Percentiles rank a stretch among this genome's conserved stretches.
Conservation (phyloP, 805 yeast species). For the Blastobotrys muscicola region DNA sequence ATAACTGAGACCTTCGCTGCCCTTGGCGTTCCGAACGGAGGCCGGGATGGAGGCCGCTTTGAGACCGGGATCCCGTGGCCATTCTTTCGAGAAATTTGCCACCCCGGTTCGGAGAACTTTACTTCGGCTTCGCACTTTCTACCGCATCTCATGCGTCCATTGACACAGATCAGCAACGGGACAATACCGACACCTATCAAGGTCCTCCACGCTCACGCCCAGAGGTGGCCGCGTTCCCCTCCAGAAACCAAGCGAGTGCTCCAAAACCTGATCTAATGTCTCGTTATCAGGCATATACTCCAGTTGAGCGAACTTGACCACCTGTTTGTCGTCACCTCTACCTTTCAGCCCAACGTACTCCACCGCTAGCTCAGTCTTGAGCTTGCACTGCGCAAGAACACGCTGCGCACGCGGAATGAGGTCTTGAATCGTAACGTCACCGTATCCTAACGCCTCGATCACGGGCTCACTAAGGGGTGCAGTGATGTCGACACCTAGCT, state of each 20-base stretch:
- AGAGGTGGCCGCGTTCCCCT: slow-evolving; percentile 15
- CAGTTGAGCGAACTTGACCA: slow-evolving; percentile 6
- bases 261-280: slow-evolving; percentile 8
- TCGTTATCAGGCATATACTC: slow-evolving; percentile 11
- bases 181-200: slow-evolving; percentile 15
- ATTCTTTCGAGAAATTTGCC: too few relatives aligned
- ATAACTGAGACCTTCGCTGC: too few relatives aligned
- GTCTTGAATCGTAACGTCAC: not conserved
- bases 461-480: slow-evolving; percentile 1
- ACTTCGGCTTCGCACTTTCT: too few relatives aligned
- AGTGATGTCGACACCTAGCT: slow-evolving; percentile 6
- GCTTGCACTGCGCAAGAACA: not conserved
- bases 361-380: slow-evolving; percentile 9
- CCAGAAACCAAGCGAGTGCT: slow-evolving; percentile 18
- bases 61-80: too few relatives aligned
- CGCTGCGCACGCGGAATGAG: not conserved
- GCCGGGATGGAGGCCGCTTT: too few relatives aligned
- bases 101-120: too few relatives aligned
- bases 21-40: too few relatives aligned
- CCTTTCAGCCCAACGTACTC: slow-evolving; percentile 9
- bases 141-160: too few relatives aligned
- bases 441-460: not conserved
- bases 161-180: not conserved
- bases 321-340: slow-evolving; percentile 1
- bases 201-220: slow-evolving; percentile 14